These are phyloP conservation scores for Aureobasidium vineae DNA, from an alignment of 2,329 filamentous ascomycete species.

Conservation along the genomic window DNA sequence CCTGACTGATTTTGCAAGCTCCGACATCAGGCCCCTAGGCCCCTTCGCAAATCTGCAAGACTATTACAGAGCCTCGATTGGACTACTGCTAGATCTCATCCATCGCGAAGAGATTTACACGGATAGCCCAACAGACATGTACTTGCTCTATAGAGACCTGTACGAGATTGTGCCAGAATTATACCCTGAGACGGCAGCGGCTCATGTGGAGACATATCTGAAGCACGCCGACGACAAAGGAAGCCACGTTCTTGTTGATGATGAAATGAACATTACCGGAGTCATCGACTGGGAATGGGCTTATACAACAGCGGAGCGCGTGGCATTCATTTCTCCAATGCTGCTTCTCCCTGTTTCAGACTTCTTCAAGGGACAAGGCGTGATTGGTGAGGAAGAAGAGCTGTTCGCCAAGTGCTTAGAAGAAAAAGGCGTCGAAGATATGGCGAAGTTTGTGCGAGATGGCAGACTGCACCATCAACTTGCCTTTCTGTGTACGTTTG, in stretches of 20 bases:
- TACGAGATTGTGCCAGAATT: neutral
- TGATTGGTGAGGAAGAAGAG: no score
- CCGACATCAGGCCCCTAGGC: neutral
- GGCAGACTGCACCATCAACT: no score
- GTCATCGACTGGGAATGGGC: slow-evolving; percentile 11
- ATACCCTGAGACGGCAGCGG: neutral
- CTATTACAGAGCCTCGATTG: neutral
- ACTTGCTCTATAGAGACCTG: neutral
- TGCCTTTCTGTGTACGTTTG: no score
- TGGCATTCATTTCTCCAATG: neutral
- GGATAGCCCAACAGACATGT: neutral
- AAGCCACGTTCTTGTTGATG: neutral
- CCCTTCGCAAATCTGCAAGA: neutral
- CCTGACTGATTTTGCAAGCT: neutral
- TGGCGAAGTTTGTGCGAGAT: no score
- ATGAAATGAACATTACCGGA: neutral
- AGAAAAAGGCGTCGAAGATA: no score
- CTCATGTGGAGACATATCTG: neutral
- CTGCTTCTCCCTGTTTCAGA: neutral
- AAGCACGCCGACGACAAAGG: slow-evolving; percentile 3
- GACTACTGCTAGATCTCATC: neutral
- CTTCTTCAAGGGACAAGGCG: neutral
- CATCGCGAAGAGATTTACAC: neutral
- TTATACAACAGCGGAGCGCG: neutral
- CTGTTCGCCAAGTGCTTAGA: no score